These are phyloP conservation scores for Fusarium lateritium DNA, from an alignment of 2,329 filamentous ascomycete genomes.

Conservation along the genomic window DNA sequence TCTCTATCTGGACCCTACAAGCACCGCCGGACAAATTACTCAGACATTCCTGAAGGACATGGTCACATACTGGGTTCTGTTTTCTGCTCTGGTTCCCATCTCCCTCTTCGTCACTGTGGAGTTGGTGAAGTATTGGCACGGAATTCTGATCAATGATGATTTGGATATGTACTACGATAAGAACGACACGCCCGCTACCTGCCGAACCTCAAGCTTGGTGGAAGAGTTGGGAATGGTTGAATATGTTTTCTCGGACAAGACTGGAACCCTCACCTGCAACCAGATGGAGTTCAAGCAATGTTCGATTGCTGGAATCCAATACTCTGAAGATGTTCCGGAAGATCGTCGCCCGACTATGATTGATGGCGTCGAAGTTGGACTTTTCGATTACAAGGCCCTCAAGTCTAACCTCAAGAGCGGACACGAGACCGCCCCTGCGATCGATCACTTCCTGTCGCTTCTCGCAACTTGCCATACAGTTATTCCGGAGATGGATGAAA, in stretches of 20 bases:
- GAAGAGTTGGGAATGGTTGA: constrained; percentile 98
- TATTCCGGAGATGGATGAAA: constrained; percentile 89
- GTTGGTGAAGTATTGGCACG: constrained; percentile 97
- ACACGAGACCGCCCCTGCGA: constrained; percentile 65
- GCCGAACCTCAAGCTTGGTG: constrained; percentile 94
- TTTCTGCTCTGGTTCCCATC: constrained; percentile 96
- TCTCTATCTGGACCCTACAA: constrained; percentile 75
- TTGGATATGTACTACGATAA: constrained; percentile 98
- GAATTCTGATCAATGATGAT: constrained; percentile 97
- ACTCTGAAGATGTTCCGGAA: constrained; percentile 92
- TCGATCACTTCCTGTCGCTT: constrained; percentile 87
- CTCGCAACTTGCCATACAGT: constrained; percentile 96
- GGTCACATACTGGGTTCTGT: constrained; percentile 98
- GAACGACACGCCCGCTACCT: constrained; percentile 95
- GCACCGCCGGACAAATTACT: constrained; percentile 68
- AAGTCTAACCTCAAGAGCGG: constrained; percentile 74
- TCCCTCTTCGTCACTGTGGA: constrained; percentile 98
- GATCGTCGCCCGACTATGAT: constrained; percentile 86
- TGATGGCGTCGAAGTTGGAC: constrained; percentile 82
- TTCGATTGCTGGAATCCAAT: constrained; percentile 93
- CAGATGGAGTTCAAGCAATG: constrained; percentile 99
- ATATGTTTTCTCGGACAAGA: constrained; percentile 99
- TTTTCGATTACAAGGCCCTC: constrained; percentile 87
- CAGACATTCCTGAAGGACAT: constrained; percentile 93
- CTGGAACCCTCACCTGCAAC: constrained; percentile 96